These are phyloP conservation scores for Caryopteris hybrid DNA, from an alignment of 305 asterid species.

Conservation along the genomic window DNA sequence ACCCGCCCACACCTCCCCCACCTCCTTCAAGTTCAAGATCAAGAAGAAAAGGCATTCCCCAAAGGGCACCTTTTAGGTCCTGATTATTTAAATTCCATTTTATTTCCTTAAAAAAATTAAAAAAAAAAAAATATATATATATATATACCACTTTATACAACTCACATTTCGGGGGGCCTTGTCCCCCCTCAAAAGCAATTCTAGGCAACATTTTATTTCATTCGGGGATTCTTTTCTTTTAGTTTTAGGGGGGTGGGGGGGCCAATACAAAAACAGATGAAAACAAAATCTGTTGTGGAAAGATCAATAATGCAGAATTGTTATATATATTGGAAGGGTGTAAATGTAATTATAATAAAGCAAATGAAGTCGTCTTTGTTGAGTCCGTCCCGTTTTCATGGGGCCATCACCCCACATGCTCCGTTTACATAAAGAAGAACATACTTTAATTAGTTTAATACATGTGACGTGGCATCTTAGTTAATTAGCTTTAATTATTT, in stretches of 20 bases:
- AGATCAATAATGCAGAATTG: slow-evolving; percentile 60
- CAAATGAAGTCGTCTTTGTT: slow-evolving; percentile 36
- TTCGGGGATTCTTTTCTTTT: slow-evolving; percentile 11
- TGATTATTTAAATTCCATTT: slow-evolving; percentile 9
- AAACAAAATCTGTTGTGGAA: slow-evolving; percentile 29
- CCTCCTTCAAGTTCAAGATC: slow-evolving; percentile 65
- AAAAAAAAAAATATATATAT: no score
- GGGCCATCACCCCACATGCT: slow-evolving; percentile 86
- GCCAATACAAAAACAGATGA: slow-evolving; percentile 21
- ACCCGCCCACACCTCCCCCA: slow-evolving; percentile 86
- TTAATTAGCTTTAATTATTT: slow-evolving; percentile 31
- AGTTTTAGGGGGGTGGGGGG: slow-evolving; percentile 8
- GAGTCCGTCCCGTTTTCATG: slow-evolving; percentile 79
- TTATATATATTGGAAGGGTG: slow-evolving; percentile 57
- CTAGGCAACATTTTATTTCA: slow-evolving; percentile 17
- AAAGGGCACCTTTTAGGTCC: slow-evolving; percentile 88
- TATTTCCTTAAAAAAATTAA: not conserved
- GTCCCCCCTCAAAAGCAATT: no score
- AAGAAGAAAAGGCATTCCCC: slow-evolving; percentile 97
- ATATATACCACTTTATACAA: slow-evolving; percentile 45
- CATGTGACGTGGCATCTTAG: slow-evolving; percentile 28
- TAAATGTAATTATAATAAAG: slow-evolving; percentile 43
- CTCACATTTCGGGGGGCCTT: slow-evolving; percentile 48
- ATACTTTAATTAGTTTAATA: slow-evolving; percentile 34
- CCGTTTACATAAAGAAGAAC: slow-evolving; percentile 71